phyloP scores from a whole-genome alignment of 257 asterid genomes.

The Oldenlandia corymbosa region DNA sequence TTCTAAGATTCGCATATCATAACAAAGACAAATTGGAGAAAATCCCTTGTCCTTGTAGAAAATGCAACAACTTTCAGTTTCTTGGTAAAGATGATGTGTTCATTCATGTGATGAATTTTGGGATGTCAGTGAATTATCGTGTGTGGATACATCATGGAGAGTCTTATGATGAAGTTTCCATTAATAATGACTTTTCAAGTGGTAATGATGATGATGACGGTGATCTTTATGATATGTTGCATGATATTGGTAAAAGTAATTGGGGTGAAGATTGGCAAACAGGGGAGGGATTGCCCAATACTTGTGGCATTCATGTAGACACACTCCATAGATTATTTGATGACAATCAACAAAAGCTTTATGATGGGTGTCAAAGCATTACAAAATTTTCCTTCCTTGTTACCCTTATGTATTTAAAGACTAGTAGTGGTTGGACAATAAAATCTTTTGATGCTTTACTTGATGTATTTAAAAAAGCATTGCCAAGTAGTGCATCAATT shows the following conservation, averaged over 20 bases:
- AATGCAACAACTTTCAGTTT: too few relatives aligned
- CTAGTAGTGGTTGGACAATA: background rate
- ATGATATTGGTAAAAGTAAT: background rate
- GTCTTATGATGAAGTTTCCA: background rate
- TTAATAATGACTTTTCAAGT: background rate
- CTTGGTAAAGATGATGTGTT: too few relatives aligned
- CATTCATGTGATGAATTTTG: too few relatives aligned
- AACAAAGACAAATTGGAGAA: too few relatives aligned
- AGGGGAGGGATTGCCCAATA: background rate
- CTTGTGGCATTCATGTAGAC: background rate
- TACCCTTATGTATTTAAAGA: background rate
- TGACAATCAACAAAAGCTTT: background rate
- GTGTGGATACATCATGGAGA: too few relatives aligned
- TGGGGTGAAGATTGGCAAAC: background rate
- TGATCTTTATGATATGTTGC: background rate
- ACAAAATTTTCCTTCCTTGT: background rate
- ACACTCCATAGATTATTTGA: background rate
- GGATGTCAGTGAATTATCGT: too few relatives aligned
- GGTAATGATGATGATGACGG: background rate
- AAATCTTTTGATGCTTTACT: background rate
- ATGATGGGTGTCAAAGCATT: background rate
- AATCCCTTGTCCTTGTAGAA: too few relatives aligned
- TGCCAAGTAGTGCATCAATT: background rate
- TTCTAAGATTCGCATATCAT: too few relatives aligned
- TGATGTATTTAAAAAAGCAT: background rate